Evolutionary conservation across 1,284 basidiomycete genomes (phyloP).

Genomic region (Leccinum huronense): DNA sequence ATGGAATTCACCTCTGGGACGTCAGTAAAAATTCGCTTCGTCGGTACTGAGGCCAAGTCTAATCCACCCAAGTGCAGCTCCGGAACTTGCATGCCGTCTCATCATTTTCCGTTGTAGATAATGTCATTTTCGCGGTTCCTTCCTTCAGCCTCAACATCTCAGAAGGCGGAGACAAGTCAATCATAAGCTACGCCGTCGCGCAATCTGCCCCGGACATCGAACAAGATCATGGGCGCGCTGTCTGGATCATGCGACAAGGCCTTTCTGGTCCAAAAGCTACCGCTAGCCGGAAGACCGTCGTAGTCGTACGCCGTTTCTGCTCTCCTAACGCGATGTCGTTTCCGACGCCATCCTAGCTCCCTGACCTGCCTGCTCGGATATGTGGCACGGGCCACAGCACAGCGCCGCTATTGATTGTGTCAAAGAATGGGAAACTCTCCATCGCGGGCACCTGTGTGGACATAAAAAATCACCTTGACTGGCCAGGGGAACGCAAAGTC

Average conservation of each 20-base stretch:
- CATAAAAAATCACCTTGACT: conserved; percentile 37
- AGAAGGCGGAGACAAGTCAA: conserved; percentile 38
- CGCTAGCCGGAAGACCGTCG: conserved; percentile 42
- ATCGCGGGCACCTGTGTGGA: conserved; percentile 45
- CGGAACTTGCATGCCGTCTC: conserved; percentile 63
- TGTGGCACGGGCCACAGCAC: conserved; percentile 45
- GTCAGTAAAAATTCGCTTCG: conserved; percentile 42
- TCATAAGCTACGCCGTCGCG: conserved; percentile 57
- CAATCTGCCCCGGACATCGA: conserved; percentile 44
- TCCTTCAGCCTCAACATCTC: conserved; percentile 45
- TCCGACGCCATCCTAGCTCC: conserved; percentile 39
- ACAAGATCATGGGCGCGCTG: conserved; percentile 45
- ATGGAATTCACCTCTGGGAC: conserved; percentile 71
- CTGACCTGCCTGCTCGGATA: conserved; percentile 45
- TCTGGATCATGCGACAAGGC: conserved; percentile 64
- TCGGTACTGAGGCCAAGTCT: conserved; percentile 13
- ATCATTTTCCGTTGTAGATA: conserved; percentile 66
- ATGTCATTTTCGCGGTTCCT: conserved; percentile 58
- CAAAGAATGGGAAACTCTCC: conserved; percentile 45
- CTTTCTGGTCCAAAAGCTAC: conserved; percentile 40
- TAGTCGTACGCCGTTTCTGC: conserved; percentile 41
- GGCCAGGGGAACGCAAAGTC: conserved; percentile 33
- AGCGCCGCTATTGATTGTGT: conserved; percentile 45
- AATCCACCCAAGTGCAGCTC: conserved; percentile 43
- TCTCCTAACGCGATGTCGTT: conserved; percentile 14